These are phyloP conservation scores for Hemisphaericaspora xylanilytica DNA, from an alignment of 1,139 yeast species.

Conservation along the genomic window DNA sequence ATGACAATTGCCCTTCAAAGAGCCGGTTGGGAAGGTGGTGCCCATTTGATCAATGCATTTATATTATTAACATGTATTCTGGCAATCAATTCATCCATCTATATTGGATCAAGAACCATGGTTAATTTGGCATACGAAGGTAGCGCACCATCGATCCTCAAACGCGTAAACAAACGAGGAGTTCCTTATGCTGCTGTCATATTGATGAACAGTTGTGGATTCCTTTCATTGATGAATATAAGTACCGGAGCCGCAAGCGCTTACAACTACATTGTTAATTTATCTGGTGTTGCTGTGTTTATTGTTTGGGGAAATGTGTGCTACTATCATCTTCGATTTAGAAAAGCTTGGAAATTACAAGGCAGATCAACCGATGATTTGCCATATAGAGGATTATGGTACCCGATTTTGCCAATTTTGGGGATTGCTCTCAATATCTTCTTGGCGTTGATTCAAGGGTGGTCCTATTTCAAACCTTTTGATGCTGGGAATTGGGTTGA, in stretches of 20 bases:
- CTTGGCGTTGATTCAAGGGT: conserved; percentile 64
- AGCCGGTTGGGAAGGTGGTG: conserved; percentile 53
- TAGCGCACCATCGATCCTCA: conserved; percentile 45
- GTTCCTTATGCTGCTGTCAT: conserved; percentile 52
- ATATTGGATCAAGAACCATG: conserved; percentile 51
- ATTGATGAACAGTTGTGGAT: conserved; percentile 47
- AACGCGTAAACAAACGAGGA: conserved; percentile 44
- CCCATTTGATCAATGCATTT: conserved; percentile 49
- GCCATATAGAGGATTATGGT: conserved; percentile 53
- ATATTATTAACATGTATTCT: conserved; percentile 51
- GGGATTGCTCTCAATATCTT: conserved; percentile 53
- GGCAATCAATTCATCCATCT: conserved; percentile 54
- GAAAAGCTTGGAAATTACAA: conserved; percentile 47
- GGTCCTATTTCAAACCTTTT: conserved; percentile 65
- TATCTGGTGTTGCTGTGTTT: conserved; percentile 57
- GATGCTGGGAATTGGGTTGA: conserved; percentile 61
- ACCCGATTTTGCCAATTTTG: conserved; percentile 51
- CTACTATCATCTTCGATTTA: conserved; percentile 48
- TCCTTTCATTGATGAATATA: conserved; percentile 49
- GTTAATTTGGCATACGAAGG: conserved; percentile 52
- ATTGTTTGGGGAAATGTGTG: conserved; percentile 58
- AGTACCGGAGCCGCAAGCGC: conserved; percentile 55
- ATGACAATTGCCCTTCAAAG: conserved; percentile 42
- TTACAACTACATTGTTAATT: conserved; percentile 50
- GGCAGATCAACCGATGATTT: conserved; percentile 46